These are phyloP conservation scores for Aphanomyces cochlioides DNA, from an alignment of 352 stramenopile genomes.

Conservation along the genomic window DNA sequence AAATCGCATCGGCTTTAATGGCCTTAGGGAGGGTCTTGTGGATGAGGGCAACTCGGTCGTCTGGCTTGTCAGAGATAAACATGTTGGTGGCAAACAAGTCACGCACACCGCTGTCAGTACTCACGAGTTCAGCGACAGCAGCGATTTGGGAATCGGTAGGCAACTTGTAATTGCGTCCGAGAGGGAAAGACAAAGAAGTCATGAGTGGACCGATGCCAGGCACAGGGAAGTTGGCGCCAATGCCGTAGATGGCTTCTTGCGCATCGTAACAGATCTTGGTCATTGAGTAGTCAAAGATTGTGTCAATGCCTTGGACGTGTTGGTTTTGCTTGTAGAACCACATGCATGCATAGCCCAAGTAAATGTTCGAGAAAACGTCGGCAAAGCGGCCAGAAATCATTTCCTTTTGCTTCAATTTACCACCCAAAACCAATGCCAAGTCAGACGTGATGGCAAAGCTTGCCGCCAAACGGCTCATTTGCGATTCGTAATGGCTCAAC, in stretches of 20 bases:
- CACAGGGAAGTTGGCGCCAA: constrained; percentile 96
- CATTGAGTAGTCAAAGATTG: constrained; percentile 97
- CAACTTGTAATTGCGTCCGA: constrained; percentile 88
- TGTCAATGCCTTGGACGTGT: constrained; percentile 92
- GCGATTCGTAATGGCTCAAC: constrained; percentile 94
- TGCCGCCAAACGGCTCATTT: constrained; percentile 93
- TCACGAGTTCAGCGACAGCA: constrained; percentile 67
- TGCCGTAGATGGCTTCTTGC: constrained; percentile 92
- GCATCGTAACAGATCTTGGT: constrained; percentile 93
- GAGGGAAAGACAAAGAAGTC: constrained; percentile 94
- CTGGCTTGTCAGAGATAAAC: constrained; percentile 66
- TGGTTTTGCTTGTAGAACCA: constrained; percentile 96
- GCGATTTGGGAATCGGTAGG: constrained; percentile 86
- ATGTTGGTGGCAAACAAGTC: constrained; percentile 64
- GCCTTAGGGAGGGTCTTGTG: constrained; percentile 77
- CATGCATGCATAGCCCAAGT: constrained; percentile 95
- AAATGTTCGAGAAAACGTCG: constrained; percentile 96
- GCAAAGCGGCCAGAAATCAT: constrained; percentile 96
- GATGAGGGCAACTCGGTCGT: constrained; percentile 65
- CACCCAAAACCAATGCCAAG: constrained; percentile 94
- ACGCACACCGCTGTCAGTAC: constrained; percentile 66
- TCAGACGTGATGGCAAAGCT: constrained; percentile 97
- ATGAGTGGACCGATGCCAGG: constrained; percentile 90
- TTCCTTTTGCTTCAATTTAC: constrained; percentile 98
- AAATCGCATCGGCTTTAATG: constrained; percentile 91